Base-by-base conservation (phyloP, 208 protist species). In the Angomonas ambiguus region DNA sequence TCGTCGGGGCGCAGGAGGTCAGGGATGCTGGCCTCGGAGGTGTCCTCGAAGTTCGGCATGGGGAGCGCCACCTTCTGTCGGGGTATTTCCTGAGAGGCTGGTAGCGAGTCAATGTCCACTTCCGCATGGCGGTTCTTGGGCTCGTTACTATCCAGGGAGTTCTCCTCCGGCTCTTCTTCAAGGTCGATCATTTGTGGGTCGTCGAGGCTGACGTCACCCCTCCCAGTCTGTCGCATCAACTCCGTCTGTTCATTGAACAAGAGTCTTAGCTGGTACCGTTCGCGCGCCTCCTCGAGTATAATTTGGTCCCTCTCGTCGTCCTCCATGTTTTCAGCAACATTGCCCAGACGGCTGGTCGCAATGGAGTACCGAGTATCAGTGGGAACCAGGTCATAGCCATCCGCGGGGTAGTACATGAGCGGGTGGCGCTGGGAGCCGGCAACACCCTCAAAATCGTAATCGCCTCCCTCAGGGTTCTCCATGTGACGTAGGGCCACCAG, bases 241-340 rank as follows among this genome's bases (percentile, higher is more conserved):
- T 82, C 74, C 13, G 79, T 48, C 33, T 49, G 63, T 35, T 92
- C 82, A 2, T 67, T 51, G 56, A 84, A 92, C 22, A 33, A 18
- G 10, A 88, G 69, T 4, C 79, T 76, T 27, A 89, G 55, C 28
- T 87, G 80, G 71, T 92, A 92, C 2, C 82, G 77, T 31, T 71
- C 74, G 2, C 86, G 80, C 22, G 82, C 83, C 72, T 92, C 82
- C 72, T 86, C 61, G 38, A 92, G 67, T 8, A 75, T 74, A 20
- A 89, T 59, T 56, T 85, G 75, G 51, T 92, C 83, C 2, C 86
- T 79, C 25, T 69, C 65, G 55, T 85, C 82, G 13, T 82, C 67
- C 71, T 92, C 85, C 48, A 77, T 67, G 38, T 56, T 66, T 41
- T 85, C 74, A 45, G 77, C 51, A n/a, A 45, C 65, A 48, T 51